Evolutionary conservation across 495 filamentous ascomycete species (phyloP).

Genomic region (Tuber calosporum): DNA sequence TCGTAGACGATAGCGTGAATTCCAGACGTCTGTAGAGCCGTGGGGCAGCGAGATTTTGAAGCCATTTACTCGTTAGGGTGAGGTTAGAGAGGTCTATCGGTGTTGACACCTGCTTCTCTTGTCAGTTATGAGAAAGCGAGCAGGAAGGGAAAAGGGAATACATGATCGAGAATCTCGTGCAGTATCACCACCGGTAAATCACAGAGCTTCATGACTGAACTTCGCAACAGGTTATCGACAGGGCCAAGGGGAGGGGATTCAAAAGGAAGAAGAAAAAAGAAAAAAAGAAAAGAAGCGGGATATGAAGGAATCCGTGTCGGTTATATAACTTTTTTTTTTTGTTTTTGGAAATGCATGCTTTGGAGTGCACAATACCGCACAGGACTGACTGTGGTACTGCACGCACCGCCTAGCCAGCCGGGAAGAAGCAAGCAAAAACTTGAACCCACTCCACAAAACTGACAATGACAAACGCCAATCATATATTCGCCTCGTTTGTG

Average conservation of each 20-base stretch:
- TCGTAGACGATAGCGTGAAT: neutral
- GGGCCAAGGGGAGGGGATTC: neutral
- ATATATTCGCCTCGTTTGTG: constrained; percentile 3
- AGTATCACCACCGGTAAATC: neutral
- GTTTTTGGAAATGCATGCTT: neutral
- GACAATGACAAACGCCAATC: neutral
- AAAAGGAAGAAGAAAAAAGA: neutral
- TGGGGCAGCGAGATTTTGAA: constrained; percentile 7
- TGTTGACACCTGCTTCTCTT: neutral
- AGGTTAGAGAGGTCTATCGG: neutral
- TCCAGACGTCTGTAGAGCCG: constrained; percentile 5
- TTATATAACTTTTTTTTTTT: neutral
- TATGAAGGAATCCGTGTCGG: neutral
- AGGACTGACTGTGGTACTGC: neutral
- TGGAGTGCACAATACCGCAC: neutral
- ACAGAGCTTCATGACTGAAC: constrained; percentile 4
- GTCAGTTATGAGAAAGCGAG: neutral
- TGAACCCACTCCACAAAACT: neutral
- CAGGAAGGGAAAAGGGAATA: neutral
- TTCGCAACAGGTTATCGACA: neutral
- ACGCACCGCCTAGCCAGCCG: neutral
- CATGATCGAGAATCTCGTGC: constrained; percentile 5
- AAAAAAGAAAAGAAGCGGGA: neutral
- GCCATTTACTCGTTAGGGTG: neutral
- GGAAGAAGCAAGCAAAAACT: neutral